Evolutionary conservation across 78 protist species (phyloP).

Genomic region (Isochrysis galbana): DNA sequence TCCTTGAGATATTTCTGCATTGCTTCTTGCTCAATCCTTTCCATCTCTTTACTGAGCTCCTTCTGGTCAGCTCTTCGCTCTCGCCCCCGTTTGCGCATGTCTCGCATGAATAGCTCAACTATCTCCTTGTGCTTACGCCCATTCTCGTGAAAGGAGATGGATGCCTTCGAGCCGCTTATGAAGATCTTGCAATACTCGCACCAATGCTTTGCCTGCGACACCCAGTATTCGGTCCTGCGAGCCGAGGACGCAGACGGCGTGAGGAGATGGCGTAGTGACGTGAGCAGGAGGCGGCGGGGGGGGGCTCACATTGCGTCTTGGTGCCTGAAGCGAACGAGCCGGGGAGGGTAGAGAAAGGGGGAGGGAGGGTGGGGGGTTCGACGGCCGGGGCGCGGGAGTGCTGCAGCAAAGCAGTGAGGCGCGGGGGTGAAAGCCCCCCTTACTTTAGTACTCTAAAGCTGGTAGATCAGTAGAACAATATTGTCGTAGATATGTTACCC

Average conservation of each 20-base stretch:
- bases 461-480: too few relatives aligned
- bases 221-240: slow-evolving; percentile 21
- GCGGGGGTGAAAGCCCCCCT: too few relatives aligned
- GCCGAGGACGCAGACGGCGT: too few relatives aligned
- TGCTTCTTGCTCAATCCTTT: not conserved
- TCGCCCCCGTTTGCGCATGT: not conserved
- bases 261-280: not conserved
- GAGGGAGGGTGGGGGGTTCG: too few relatives aligned
- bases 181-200: slow-evolving; percentile 1
- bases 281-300: not conserved
- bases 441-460: too few relatives aligned
- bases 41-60: not conserved
- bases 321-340: too few relatives aligned
- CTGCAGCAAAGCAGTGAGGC: too few relatives aligned
- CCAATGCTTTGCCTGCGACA: slow-evolving; percentile 5
- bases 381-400: too few relatives aligned
- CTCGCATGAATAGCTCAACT: not conserved
- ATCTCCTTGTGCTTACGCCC: slow-evolving; percentile 5
- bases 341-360: too few relatives aligned
- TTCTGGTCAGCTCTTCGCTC: not conserved
- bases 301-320: too few relatives aligned
- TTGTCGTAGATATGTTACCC: too few relatives aligned
- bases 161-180: not conserved
- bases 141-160: not conserved
- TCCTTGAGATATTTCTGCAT: not conserved